These are phyloP conservation scores for Cyclocybe cylindracea DNA, from an alignment of 768 basidiomycete species.

Conservation along the genomic window DNA sequence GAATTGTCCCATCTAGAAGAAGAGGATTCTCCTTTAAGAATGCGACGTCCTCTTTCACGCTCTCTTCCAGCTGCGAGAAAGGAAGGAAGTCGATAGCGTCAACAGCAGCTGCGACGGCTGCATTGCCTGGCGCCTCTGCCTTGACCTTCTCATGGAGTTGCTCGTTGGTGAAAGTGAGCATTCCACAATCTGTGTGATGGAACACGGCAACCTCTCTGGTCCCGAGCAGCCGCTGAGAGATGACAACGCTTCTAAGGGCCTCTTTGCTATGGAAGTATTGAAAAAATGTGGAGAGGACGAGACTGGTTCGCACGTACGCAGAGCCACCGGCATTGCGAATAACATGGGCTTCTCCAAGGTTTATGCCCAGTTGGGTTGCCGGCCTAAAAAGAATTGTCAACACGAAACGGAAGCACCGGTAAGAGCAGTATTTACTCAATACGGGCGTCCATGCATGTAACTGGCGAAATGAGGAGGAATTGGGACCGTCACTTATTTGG, in stretches of 20 bases:
- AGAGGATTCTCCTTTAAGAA: constrained; percentile 59
- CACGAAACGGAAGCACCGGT: not conserved
- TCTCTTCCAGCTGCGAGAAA: constrained; percentile 50
- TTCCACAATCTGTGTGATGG: constrained; percentile 75
- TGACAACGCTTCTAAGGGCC: constrained; percentile 63
- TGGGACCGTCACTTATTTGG: too few species aligned
- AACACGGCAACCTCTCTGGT: constrained; percentile 69
- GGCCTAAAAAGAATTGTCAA: constrained; percentile 36
- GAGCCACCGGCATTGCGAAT: constrained; percentile 74
- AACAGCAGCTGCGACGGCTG: constrained; percentile 27
- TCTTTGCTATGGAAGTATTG: constrained; percentile 45
- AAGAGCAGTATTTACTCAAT: constrained; percentile 47
- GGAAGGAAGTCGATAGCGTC: constrained; percentile 57
- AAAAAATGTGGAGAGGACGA: not conserved
- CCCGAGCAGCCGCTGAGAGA: constrained; percentile 73
- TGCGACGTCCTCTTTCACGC: constrained; percentile 58
- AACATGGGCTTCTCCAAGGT: constrained; percentile 70
- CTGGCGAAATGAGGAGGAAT: constrained; percentile 23
- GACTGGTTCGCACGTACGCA: constrained; percentile 42
- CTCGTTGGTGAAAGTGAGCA: constrained; percentile 61
- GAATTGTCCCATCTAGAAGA: constrained; percentile 48
- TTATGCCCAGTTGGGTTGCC: constrained; percentile 57
- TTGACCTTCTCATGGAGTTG: constrained; percentile 53
- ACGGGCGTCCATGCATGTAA: constrained; percentile 78
- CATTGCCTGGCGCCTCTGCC: constrained; percentile 38